A percentile compares a stretch with the other conserved stretches of the same genome.
Conservation (phyloP, 2,329 filamentous ascomycete genomes). For the Acephala macrosclerotiorum region DNA sequence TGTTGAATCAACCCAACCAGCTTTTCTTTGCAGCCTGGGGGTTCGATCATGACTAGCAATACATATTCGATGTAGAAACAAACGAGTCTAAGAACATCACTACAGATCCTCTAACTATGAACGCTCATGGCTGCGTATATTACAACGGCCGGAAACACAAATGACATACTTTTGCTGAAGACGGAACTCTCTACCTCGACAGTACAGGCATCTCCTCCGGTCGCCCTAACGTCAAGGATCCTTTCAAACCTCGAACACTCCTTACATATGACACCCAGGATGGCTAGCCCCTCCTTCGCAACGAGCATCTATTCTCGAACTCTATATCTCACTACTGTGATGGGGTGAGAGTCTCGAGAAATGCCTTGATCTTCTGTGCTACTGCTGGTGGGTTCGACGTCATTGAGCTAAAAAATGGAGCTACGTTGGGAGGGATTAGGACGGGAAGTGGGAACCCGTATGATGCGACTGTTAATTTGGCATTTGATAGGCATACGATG, state of each 20-base stretch:
- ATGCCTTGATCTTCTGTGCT: not conserved
- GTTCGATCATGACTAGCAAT: conserved; percentile 5
- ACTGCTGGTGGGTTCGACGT: not conserved
- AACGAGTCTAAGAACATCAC: not conserved
- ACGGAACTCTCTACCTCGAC: not conserved
- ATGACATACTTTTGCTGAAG: conserved; percentile 2
- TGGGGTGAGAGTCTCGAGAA: not conserved
- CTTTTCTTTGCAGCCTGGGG: conserved; percentile 2
- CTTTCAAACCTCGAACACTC: not conserved
- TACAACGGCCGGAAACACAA: not conserved
- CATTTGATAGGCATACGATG: not conserved
- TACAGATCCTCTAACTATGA: not conserved
- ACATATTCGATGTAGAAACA: not conserved
- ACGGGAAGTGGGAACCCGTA: not conserved
- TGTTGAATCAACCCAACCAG: not conserved
- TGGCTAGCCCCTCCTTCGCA: not conserved
- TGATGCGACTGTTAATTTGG: not conserved
- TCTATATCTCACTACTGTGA: not conserved
- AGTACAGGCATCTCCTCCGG: not conserved
- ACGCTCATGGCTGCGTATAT: conserved; percentile 4
- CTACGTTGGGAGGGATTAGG: not conserved
- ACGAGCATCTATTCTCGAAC: not conserved
- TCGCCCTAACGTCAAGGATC: conserved; percentile 3
- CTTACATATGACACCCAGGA: not conserved
- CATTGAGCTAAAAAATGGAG: not conserved